Evolutionary conservation across 2,329 filamentous ascomycete genomes (phyloP), one percentile per base, ranked within the genome.

Genomic region (Leptosphaerulina australis): DNA sequence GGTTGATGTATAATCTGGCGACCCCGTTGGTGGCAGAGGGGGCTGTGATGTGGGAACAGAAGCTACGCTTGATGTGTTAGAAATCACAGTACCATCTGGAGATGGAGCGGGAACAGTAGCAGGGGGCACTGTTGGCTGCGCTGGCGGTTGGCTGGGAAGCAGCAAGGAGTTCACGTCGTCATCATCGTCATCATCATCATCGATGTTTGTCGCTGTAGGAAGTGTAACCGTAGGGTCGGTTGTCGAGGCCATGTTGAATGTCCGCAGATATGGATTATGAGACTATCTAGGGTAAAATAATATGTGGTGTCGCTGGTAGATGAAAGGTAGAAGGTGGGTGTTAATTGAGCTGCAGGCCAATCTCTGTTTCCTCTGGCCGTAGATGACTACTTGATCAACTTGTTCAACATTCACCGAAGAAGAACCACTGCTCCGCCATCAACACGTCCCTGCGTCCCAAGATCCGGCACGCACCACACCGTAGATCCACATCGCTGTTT

Each of bases 211-310:
- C 15, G 35, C 25, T 3, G 44, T 56, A 6, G 50, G 50, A 11
- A 59, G 37, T 10, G 46, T 35, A 3, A 54, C 56, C 21, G 56
- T 56, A 12, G 56, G 56, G 5, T 53, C 44, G 26, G 53, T 54
- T 2, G 56, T 30, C 12, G 50, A 51, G 25, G 53, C 15, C 53
- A 56, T 59, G 1, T 35, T 33, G 14, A 6, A 17, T 22, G 5
- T 6, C n/a, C n/a, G 4, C 22, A 11, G n/a, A 11, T 12, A 14
- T 21, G n/a, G n/a, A n/a, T 12, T 7, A 21, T 3, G 15, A 10
- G 1, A 3, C n/a, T 20, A 6, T 29, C 14, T 9, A 29, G 21
- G 11, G 14, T 29, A 15, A 29, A 17, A 8, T 20, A 17, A 38
- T 9, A 38, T n/a, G 22, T 25, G n/a, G 22, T n/a, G 17, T 34